A percentile compares a stretch with the other conserved stretches of the same genome.
Evolutionary conservation across 2,329 filamentous ascomycete genomes (phyloP).

Genomic region (Pseudogymnoascus sp.): DNA sequence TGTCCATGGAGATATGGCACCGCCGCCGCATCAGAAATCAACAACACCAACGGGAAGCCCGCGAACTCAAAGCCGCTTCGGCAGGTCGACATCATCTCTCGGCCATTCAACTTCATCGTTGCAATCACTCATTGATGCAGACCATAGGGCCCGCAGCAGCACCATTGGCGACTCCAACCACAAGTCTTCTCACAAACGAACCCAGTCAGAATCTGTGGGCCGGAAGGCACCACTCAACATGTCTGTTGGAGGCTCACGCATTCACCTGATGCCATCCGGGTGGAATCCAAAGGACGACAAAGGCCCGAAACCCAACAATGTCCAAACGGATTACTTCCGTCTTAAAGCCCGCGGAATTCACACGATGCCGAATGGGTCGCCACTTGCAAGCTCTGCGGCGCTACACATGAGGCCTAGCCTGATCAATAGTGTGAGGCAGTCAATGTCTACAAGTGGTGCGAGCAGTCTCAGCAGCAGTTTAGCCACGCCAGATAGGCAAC

Average conservation of each 20-base stretch:
- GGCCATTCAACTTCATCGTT: slow-evolving; percentile 4
- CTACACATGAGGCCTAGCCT: slow-evolving; percentile 21
- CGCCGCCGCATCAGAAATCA: neutral
- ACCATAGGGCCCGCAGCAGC: neutral
- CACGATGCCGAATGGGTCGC: slow-evolving; percentile 24
- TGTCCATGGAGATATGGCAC: slow-evolving; percentile 12
- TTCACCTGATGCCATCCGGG: neutral
- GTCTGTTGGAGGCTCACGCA: slow-evolving; percentile 3
- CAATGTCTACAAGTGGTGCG: slow-evolving; percentile 14
- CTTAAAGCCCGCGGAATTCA: slow-evolving; percentile 28
- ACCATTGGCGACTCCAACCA: neutral
- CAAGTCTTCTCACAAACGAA: slow-evolving; percentile 2
- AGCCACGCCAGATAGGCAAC: slow-evolving; percentile 11
- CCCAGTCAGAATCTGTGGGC: neutral
- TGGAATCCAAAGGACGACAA: slow-evolving; percentile 5
- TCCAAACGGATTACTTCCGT: slow-evolving; percentile 29
- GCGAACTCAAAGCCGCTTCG: neutral
- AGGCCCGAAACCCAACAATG: slow-evolving; percentile 21
- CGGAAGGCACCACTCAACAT: neutral
- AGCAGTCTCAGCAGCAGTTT: slow-evolving; percentile 10
- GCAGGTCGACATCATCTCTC: slow-evolving; percentile 1
- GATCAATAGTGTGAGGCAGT: slow-evolving; percentile 17
- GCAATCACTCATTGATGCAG: slow-evolving; percentile 3
- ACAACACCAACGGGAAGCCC: slow-evolving; percentile 5
- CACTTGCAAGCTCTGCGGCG: slow-evolving; percentile 24